Evolutionary conservation across 2,329 filamentous ascomycete species (phyloP).

Genomic region (Pseudogymnoascus sp.): DNA sequence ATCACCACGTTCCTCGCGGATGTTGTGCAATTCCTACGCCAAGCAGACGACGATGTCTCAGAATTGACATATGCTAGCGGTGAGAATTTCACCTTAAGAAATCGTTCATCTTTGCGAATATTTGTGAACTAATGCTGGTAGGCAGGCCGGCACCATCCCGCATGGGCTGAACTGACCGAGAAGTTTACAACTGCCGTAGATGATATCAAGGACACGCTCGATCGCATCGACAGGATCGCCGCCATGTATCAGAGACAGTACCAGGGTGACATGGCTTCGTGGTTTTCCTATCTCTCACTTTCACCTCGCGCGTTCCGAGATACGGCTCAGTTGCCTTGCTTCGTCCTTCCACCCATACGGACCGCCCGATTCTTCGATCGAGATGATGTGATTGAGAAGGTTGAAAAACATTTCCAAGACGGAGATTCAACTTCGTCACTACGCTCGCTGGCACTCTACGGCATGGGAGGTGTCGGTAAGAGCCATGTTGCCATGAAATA

Average conservation of each 20-base stretch:
- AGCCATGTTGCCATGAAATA: slow-evolving; percentile 19
- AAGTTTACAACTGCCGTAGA: not conserved
- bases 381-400: not conserved
- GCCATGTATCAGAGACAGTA: not conserved
- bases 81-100: not conserved
- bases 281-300: not conserved
- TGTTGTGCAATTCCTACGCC: not conserved
- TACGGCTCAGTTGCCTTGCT: not conserved
- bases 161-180: not conserved
- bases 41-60: not conserved
- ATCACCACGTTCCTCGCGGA: not conserved
- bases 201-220: not conserved
- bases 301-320: not conserved
- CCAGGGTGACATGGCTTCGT: not conserved
- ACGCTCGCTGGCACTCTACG: slow-evolving; percentile 22
- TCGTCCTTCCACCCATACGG: not conserved
- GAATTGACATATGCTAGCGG: not conserved
- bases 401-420: not conserved
- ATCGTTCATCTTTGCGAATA: not conserved
- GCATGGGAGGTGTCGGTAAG: slow-evolving; percentile 22
- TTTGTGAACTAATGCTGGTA: not conserved
- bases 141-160: not conserved
- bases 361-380: not conserved
- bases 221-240: not conserved
- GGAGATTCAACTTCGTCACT: not conserved